Percentiles rank a stretch among this genome's conserved stretches.
Evolutionary conservation across 2,329 filamentous ascomycete species (phyloP).

Genomic region (Diplodia sapinea): DNA sequence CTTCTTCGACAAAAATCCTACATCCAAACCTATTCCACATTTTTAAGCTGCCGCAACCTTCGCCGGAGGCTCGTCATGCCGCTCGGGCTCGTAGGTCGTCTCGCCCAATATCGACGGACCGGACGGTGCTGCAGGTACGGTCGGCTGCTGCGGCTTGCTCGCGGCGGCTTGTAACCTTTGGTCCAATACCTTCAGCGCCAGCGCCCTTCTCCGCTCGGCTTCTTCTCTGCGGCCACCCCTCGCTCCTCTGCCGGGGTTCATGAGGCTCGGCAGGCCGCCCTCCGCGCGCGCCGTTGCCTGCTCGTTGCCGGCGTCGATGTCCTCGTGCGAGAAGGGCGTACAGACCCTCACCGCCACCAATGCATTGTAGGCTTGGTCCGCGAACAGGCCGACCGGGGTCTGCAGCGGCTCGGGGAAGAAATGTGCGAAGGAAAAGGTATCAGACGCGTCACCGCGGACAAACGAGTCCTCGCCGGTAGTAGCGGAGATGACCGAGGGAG

Average conservation of each 20-base stretch:
- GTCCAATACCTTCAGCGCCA: slow-evolving; percentile 90
- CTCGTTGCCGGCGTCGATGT: slow-evolving; percentile 74
- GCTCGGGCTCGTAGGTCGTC: slow-evolving; percentile 52
- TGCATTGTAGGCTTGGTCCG: slow-evolving; percentile 74
- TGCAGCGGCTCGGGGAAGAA: slow-evolving; percentile 91
- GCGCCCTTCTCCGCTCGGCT: slow-evolving; percentile 83
- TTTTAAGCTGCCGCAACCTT: background rate
- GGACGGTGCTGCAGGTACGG: slow-evolving; percentile 51
- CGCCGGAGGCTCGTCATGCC: slow-evolving; percentile 38
- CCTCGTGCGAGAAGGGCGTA: slow-evolving; percentile 82
- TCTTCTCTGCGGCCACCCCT: slow-evolving; percentile 77
- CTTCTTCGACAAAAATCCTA: background rate
- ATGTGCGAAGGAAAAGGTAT: slow-evolving; percentile 93
- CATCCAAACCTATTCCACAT: background rate
- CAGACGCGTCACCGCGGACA: slow-evolving; percentile 88
- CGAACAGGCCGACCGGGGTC: slow-evolving; percentile 74
- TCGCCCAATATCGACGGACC: slow-evolving; percentile 48
- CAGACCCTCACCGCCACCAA: slow-evolving; percentile 79
- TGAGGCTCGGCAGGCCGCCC: slow-evolving; percentile 64
- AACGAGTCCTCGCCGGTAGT: slow-evolving; percentile 58
- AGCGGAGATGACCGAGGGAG: slow-evolving; percentile 62
- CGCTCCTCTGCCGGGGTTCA: slow-evolving; percentile 56
- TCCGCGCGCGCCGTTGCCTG: slow-evolving; percentile 71
- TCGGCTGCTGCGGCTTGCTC: slow-evolving; percentile 45
- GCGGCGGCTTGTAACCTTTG: slow-evolving; percentile 88